Percentiles rank a stretch among this genome's conserved stretches.
Conservation (phyloP, 108 stramenopile species). For the Schizochytrium sp. region DNA sequence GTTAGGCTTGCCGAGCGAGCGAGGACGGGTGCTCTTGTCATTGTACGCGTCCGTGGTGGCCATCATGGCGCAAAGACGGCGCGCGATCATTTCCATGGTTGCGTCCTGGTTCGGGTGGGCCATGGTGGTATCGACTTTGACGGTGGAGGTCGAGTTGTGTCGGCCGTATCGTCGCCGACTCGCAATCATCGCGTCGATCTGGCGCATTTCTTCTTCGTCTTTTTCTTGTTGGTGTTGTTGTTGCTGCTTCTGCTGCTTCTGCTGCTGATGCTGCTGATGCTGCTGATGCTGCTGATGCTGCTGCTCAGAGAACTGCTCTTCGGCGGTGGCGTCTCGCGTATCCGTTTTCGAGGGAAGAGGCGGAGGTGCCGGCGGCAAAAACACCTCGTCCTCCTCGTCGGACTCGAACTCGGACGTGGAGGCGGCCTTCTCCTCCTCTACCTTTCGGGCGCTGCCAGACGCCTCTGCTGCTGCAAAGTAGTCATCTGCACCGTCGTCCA, state of each 20-base stretch:
- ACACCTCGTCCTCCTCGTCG: not conserved
- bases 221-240: not conserved
- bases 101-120: constrained; percentile 86
- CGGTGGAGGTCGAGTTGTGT: constrained; percentile 76
- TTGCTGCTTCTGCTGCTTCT: no score
- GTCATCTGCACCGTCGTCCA: not conserved
- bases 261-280: no score
- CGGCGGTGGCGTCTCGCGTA: no score
- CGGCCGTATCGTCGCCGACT: constrained; percentile 2
- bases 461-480: not conserved
- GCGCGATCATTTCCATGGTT: constrained; percentile 59
- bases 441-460: not conserved
- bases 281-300: not conserved
- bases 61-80: not conserved
- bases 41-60: constrained; percentile 48
- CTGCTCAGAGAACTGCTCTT: no score
- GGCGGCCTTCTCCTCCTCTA: not conserved
- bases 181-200: not conserved
- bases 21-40: constrained; percentile 77
- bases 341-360: not conserved
- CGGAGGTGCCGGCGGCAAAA: not conserved
- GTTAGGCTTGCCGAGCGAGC: constrained; percentile 51
- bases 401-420: not conserved
- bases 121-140: constrained; percentile 75
- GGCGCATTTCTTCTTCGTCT: not conserved